phyloP scores from a whole-genome alignment of 106 monocot genomes.

The Dactylorhiza incarnata region DNA sequence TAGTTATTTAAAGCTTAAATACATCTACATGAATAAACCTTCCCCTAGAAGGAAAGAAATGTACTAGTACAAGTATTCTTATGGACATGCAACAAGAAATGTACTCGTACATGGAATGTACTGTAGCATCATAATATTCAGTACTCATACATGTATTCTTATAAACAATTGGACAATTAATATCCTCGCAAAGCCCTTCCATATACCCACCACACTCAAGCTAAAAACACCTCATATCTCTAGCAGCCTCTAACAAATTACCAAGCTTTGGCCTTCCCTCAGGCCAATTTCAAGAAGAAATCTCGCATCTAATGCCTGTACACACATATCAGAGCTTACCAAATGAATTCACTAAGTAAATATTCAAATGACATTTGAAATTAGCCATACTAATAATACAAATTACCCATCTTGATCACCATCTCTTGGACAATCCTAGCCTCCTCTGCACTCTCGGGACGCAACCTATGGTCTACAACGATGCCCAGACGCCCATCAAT shows the following conservation, averaged over 20 bases:
- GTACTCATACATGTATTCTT: no score
- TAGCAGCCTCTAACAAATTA: slow-evolving; percentile 76
- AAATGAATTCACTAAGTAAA: not conserved
- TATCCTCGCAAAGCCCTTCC: not conserved
- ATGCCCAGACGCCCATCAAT: slow-evolving; percentile 82
- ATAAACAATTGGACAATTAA: not conserved
- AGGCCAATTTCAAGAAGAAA: slow-evolving; percentile 64
- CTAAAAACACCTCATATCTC: slow-evolving; percentile 72
- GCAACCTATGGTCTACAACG: slow-evolving; percentile 75
- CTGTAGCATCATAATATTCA: no score
- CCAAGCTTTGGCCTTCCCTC: slow-evolving; percentile 70
- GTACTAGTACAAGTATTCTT: not conserved
- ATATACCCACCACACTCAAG: not conserved
- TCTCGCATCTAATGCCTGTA: slow-evolving; percentile 69
- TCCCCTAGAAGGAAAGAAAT: not conserved
- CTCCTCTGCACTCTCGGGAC: slow-evolving; percentile 73
- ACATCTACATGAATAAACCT: not conserved
- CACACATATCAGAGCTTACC: slow-evolving; percentile 2
- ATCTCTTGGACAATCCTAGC: slow-evolving; percentile 53
- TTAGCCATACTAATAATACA: not conserved
- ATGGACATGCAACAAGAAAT: not conserved
- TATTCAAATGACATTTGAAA: not conserved
- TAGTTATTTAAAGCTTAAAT: not conserved
- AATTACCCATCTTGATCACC: slow-evolving; percentile 65
- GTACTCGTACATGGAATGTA: no score